phyloP scores from a whole-genome alignment of 306 rosid genomes.

The Lathyrus oleraceus region DNA sequence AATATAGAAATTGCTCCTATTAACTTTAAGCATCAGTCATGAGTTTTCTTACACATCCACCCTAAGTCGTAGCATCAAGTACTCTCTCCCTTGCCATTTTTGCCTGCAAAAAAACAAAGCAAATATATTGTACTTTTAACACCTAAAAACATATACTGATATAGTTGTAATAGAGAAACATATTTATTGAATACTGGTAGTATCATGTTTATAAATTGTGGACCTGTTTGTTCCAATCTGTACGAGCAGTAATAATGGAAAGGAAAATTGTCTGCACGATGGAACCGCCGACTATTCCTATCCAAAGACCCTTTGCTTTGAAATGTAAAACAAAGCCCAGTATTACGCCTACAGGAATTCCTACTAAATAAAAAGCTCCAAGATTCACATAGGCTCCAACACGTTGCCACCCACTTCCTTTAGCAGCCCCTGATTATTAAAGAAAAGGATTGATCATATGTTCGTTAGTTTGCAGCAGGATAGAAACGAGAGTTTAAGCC shows the following conservation, averaged over 20 bases:
- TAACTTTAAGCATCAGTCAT: not conserved
- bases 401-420: constrained; percentile 53
- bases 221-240: constrained; percentile 40
- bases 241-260: constrained; percentile 32
- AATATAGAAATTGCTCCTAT: not conserved
- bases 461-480: too few relatives aligned
- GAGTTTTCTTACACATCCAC: not conserved
- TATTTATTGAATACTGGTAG: not conserved
- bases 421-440: constrained; percentile 37
- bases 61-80: too few relatives aligned
- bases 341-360: constrained; percentile 35
- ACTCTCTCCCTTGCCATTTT: constrained; percentile 11
- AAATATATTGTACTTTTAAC: not conserved
- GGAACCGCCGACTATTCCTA: constrained; percentile 43
- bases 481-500: too few relatives aligned
- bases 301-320: constrained; percentile 51
- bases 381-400: constrained; percentile 46
- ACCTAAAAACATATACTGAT: not conserved
- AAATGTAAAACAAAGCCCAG: constrained; percentile 42
- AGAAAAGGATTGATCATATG: too few relatives aligned
- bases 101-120: constrained; percentile 34
- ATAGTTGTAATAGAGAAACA: not conserved
- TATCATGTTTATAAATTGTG: not conserved
- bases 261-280: constrained; percentile 39
- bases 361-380: constrained; percentile 48